These are phyloP conservation scores for Penicillium angulare DNA, from an alignment of 495 filamentous ascomycete genomes.

Conservation along the genomic window DNA sequence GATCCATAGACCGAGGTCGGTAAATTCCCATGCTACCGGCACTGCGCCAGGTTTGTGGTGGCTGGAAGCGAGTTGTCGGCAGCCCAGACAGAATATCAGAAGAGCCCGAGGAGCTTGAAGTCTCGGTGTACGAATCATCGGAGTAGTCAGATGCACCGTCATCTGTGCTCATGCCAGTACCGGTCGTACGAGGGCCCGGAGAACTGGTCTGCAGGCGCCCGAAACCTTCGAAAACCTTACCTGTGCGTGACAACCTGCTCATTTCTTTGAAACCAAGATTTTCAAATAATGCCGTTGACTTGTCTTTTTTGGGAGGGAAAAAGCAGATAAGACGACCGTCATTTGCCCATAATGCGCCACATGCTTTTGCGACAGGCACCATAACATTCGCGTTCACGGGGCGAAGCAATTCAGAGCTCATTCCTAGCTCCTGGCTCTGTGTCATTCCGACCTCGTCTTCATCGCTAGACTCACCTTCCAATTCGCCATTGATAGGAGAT, in stretches of 20 bases:
- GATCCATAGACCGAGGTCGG: constrained; percentile 48
- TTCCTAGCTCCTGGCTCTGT: constrained; percentile 51
- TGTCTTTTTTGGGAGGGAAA: constrained; percentile 79
- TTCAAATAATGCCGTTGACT: constrained; percentile 61
- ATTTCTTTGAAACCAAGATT: constrained; percentile 59
- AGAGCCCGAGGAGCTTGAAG: constrained; percentile 69
- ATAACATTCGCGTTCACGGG: constrained; percentile 69
- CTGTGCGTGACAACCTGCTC: constrained; percentile 57
- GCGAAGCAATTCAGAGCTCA: constrained; percentile 52
- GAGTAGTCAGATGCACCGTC: constrained; percentile 57
- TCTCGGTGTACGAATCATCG: constrained; percentile 64
- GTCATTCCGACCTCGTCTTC: constrained; percentile 71
- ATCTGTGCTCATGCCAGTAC: constrained; percentile 46
- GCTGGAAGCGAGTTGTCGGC: constrained; percentile 45
- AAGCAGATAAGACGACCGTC: constrained; percentile 83
- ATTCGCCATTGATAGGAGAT: constrained; percentile 51
- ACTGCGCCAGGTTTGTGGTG: constrained; percentile 54
- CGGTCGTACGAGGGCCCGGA: constrained; percentile 48
- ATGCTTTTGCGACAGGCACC: constrained; percentile 71
- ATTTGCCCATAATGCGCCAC: constrained; percentile 73
- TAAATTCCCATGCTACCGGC: constrained; percentile 45
- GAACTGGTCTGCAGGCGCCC: constrained; percentile 68
- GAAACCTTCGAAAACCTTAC: constrained; percentile 82
- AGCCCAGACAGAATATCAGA: constrained; percentile 53
- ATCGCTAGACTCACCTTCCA: constrained; percentile 78